Evolutionary conservation across 352 stramenopile species (phyloP).

Genomic region (Phytophthora constricta): DNA sequence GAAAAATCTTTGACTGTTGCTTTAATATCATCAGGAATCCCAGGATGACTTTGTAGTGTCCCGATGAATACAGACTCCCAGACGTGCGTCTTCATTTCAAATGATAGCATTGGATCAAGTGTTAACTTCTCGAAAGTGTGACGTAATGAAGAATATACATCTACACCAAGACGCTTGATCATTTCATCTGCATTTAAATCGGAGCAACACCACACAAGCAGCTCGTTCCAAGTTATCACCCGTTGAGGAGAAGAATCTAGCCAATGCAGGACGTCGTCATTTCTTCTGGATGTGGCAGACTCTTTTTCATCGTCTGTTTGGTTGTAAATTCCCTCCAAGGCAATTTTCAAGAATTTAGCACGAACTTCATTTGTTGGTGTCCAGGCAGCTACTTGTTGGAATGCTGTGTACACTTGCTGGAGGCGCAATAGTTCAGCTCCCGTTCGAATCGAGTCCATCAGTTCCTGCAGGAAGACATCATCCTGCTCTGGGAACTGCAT

Average conservation of each 20-base stretch:
- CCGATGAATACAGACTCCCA: constrained; percentile 55
- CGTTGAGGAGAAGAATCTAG: constrained; percentile 11
- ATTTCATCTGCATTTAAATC: constrained; percentile 42
- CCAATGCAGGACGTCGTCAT: constrained; percentile 21
- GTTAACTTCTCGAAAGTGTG: constrained; percentile 29
- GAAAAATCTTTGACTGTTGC: constrained; percentile 31
- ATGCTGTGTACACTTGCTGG: constrained; percentile 35
- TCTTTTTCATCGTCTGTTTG: constrained; percentile 4
- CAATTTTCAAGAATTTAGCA: constrained; percentile 13
- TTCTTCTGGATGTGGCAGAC: background rate
- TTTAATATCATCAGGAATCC: constrained; percentile 41
- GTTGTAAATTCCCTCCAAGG: constrained; percentile 22
- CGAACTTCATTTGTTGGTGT: constrained; percentile 16
- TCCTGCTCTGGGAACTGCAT: constrained; percentile 68
- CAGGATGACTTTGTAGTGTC: constrained; percentile 25
- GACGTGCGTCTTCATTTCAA: constrained; percentile 28
- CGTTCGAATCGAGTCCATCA: constrained; percentile 47
- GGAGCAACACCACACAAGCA: constrained; percentile 45
- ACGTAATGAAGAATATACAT: constrained; percentile 16
- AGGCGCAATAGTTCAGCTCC: constrained; percentile 35
- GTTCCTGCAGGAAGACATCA: constrained; percentile 48
- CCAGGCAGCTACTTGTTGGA: constrained; percentile 35
- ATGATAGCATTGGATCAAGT: constrained; percentile 6
- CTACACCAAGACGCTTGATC: constrained; percentile 24
- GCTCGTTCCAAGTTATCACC: constrained; percentile 41